These are phyloP conservation scores for Cinnamomum micranthum DNA, from an alignment of 164 flowering plant genomes.

Conservation along the genomic window DNA sequence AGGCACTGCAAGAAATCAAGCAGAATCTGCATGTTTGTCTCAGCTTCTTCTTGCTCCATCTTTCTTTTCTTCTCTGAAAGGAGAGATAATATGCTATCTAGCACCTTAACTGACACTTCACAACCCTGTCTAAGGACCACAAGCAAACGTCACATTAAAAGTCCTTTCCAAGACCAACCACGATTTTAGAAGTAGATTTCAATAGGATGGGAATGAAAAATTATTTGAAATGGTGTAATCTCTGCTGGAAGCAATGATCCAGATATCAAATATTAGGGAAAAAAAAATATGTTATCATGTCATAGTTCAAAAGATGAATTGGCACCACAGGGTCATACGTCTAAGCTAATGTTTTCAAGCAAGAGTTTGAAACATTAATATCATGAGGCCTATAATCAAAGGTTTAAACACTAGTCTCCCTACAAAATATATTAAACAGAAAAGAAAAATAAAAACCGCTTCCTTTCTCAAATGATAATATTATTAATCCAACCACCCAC, in stretches of 20 bases:
- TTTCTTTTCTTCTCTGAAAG: slow-evolving; percentile 86
- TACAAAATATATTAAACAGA: too few species aligned
- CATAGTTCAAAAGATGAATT: not conserved
- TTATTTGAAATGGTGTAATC: too few species aligned
- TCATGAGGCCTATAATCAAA: not conserved
- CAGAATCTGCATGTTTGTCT: slow-evolving; percentile 82
- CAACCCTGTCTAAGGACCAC: slow-evolving; percentile 74
- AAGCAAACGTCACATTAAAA: slow-evolving; percentile 21
- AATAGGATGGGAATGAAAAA: too few species aligned
- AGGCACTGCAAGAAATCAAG: slow-evolving; percentile 74
- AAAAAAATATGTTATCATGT: not conserved
- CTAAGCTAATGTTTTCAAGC: too few species aligned
- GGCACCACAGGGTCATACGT: not conserved
- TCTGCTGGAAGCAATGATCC: too few species aligned
- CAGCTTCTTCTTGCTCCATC: slow-evolving; percentile 97
- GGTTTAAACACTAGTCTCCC: not conserved
- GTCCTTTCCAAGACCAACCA: not conserved
- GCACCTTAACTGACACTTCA: slow-evolving; percentile 80
- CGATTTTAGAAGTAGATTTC: too few species aligned
- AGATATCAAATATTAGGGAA: too few species aligned
- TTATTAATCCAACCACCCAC: not conserved
- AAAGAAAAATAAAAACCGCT: not conserved
- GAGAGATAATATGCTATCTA: slow-evolving; percentile 65
- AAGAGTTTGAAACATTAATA: not conserved
- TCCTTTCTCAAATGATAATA: not conserved